phyloP scores from a whole-genome alignment of 1,284 basidiomycete genomes.

The Trichosporon ovoides region DNA sequence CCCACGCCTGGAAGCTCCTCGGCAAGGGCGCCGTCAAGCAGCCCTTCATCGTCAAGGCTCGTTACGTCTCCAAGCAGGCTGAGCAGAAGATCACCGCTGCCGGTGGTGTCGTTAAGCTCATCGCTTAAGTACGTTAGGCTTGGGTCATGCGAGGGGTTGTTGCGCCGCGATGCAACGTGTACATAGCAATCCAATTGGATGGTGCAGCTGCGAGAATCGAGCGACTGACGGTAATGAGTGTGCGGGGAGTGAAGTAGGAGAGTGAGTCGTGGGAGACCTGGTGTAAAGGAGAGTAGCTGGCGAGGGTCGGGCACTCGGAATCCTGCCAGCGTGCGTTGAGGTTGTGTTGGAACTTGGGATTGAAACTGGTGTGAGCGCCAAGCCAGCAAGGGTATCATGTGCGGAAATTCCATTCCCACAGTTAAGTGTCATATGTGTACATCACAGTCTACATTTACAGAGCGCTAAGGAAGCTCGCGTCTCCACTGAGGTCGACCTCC shows the following conservation, averaged over 20 bases:
- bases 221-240: too few species aligned
- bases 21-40: conserved; percentile 48
- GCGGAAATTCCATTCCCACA: too few species aligned
- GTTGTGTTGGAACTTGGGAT: too few species aligned
- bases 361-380: too few species aligned
- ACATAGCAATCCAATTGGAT: neutral
- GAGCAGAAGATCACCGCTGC: conserved; percentile 79
- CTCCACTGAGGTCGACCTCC: conserved; percentile 18
- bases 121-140: conserved; percentile 58
- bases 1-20: conserved; percentile 82
- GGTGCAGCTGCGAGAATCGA: neutral
- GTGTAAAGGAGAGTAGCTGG: too few species aligned
- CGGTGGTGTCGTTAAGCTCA: conserved; percentile 83
- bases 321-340: too few species aligned
- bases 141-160: neutral
- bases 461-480: conserved; percentile 20
- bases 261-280: neutral
- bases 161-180: conserved; percentile 7
- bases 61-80: conserved; percentile 80
- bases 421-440: too few species aligned
- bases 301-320: too few species aligned
- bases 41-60: conserved; percentile 93
- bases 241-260: too few species aligned
- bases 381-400: too few species aligned
- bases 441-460: conserved; percentile 6